phyloP scores from a whole-genome alignment of 2,329 filamentous ascomycete species.

The Penicillium sp. region DNA sequence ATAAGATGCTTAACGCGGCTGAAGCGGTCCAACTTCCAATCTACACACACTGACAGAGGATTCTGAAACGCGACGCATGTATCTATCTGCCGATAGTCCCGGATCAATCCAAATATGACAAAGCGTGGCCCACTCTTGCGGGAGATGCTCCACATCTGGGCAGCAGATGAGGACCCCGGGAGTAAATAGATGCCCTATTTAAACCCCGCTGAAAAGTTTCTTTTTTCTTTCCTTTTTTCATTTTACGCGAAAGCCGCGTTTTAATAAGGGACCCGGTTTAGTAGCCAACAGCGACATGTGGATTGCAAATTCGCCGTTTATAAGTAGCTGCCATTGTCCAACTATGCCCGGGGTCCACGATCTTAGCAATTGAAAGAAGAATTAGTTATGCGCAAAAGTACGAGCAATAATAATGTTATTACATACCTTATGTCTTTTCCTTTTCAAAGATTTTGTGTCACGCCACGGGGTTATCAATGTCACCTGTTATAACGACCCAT shows the following conservation, averaged over 20 bases:
- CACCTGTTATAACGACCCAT: neutral
- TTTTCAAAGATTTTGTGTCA: neutral
- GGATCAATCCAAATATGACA: neutral
- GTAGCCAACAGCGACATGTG: neutral
- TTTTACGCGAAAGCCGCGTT: neutral
- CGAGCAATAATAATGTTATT: neutral
- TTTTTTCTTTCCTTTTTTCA: neutral
- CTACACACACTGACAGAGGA: neutral
- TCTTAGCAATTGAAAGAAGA: neutral
- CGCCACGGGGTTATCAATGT: neutral
- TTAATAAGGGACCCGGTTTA: neutral
- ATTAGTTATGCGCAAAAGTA: slow-evolving; percentile 4
- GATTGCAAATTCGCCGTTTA: neutral
- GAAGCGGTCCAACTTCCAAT: neutral
- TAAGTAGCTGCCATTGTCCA: neutral
- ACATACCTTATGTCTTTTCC: neutral
- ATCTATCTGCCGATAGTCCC: neutral
- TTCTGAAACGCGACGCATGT: neutral
- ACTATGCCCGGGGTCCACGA: neutral
- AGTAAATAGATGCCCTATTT: neutral
- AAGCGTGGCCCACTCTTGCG: neutral
- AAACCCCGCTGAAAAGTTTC: neutral
- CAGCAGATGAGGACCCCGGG: neutral
- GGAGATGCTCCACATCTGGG: neutral
- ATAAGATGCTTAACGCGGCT: neutral